Base-by-base conservation (phyloP, 768 basidiomycete species). In the Mycena venus region DNA sequence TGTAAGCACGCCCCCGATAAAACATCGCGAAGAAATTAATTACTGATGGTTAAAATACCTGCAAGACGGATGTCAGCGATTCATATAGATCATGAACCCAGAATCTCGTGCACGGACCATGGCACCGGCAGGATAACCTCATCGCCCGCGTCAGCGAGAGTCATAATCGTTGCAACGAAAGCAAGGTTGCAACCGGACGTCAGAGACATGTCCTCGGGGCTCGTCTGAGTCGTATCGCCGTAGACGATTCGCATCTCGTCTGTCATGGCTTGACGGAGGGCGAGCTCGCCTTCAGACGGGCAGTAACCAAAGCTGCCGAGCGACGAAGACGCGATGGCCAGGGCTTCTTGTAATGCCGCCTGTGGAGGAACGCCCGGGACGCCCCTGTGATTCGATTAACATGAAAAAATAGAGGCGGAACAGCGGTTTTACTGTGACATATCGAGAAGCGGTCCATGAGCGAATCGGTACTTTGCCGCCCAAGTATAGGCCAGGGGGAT, bases 131-230 rank as follows among this genome's bases (percentile, higher is more conserved):
- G 80, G 36, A 95, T 90, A 34, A 94, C 85, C 77, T 94, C 93
- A 68, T 93, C 92, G 1, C 92, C 93, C 19, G 88, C 83, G 72
- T 91, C 90, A n/a, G 91, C 93, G 2, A 96, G 77, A 19, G 86
- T 86, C 90, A 93, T 92, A 8, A 91, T 84, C 1, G 86, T 82
- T 0, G 90, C 88, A 7, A 91, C 84, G 75, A 94, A 95, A 9
- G 93, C 93, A 83, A 95, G 83, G 78, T 94, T 94, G 78, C 93
- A 93, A 5, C 94, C 93, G 1, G 92, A 86, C 0, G 93, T 94
- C 65, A 94, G 82, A 2, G 89, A 90, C n/a, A 95, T 82, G 79
- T 96, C 94, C 1, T 89, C 86, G 2, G 82, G 72, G 1, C 79
- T 84, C 6, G 95, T 79, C 75, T 92, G 90, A 9, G 85, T 79